Evolutionary conservation across 495 filamentous ascomycete species (phyloP).

Genomic region (Xylaria sp.): DNA sequence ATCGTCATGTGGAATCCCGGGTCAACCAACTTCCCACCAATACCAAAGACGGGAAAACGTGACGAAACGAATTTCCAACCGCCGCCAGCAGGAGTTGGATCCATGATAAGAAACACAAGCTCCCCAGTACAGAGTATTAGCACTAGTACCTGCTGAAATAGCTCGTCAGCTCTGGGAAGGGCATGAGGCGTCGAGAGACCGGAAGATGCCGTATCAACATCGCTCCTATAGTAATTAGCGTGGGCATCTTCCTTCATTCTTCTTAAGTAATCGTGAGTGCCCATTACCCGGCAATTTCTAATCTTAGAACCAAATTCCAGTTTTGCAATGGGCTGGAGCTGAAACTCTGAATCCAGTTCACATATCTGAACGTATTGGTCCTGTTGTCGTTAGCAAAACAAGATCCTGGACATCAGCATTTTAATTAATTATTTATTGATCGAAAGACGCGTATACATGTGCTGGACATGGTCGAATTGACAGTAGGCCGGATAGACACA

Average conservation of each 20-base stretch:
- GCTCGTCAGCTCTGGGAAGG: neutral
- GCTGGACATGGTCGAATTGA: neutral
- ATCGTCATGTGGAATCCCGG: conserved; percentile 83
- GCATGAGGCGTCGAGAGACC: neutral
- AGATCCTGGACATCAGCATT: neutral
- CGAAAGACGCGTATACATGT: neutral
- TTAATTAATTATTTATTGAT: neutral
- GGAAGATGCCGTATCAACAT: conserved; percentile 28
- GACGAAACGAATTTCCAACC: conserved; percentile 65
- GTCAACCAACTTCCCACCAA: conserved; percentile 40
- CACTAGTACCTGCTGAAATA: conserved; percentile 80
- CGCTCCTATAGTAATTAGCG: conserved; percentile 40
- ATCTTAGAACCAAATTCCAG: conserved; percentile 77
- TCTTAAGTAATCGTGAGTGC: conserved; percentile 43
- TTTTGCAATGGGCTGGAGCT: conserved; percentile 71
- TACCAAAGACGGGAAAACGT: conserved; percentile 63
- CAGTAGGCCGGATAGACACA: neutral
- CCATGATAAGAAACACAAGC: conserved; percentile 73
- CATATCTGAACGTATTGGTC: conserved; percentile 74
- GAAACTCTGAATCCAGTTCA: conserved; percentile 65
- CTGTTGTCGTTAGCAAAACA: conserved; percentile 48
- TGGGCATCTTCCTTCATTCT: conserved; percentile 39
- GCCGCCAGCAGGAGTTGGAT: conserved; percentile 46
- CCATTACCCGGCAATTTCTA: conserved; percentile 68
- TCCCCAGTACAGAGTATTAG: conserved; percentile 73